Evolutionary conservation across 78 protist species (phyloP).

Genomic region (Speleostelium caveatum): DNA sequence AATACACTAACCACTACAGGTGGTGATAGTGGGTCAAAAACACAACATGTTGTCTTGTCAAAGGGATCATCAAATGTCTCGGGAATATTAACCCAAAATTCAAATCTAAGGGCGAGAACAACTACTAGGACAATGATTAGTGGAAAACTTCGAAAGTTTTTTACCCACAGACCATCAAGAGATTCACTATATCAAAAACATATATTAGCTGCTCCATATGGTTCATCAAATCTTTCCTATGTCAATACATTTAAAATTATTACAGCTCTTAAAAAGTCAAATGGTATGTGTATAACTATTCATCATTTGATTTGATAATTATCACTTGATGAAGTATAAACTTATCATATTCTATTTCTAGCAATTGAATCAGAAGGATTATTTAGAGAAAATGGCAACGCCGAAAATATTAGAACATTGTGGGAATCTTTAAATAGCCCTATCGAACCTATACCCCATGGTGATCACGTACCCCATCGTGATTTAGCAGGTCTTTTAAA

Average conservation of each 20-base stretch:
- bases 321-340: too few species aligned
- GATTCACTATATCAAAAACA: conserved; percentile 63
- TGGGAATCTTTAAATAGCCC: conserved; percentile 2
- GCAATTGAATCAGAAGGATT: conserved; percentile 47
- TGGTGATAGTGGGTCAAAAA: too few species aligned
- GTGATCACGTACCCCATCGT: background rate
- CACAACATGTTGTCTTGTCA: too few species aligned
- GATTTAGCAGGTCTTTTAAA: conserved; percentile 68
- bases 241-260: conserved; percentile 43
- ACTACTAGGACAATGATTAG: background rate
- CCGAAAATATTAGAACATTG: conserved; percentile 49
- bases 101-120: too few species aligned
- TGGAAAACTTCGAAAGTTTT: background rate
- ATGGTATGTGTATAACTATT: conserved; percentile 8
- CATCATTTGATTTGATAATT: too few species aligned
- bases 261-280: conserved; percentile 32
- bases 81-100: too few species aligned
- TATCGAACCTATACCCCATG: background rate
- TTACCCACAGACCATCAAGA: conserved; percentile 26
- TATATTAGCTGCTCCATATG: conserved; percentile 49
- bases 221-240: conserved; percentile 31
- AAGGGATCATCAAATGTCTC: too few species aligned
- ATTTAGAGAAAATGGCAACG: conserved; percentile 70
- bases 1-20: too few species aligned
- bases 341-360: too few species aligned